A percentile compares a stretch with the other conserved stretches of the same genome.
Conservation (phyloP, 805 yeast species). For the Spencermartinsiella europaea region DNA sequence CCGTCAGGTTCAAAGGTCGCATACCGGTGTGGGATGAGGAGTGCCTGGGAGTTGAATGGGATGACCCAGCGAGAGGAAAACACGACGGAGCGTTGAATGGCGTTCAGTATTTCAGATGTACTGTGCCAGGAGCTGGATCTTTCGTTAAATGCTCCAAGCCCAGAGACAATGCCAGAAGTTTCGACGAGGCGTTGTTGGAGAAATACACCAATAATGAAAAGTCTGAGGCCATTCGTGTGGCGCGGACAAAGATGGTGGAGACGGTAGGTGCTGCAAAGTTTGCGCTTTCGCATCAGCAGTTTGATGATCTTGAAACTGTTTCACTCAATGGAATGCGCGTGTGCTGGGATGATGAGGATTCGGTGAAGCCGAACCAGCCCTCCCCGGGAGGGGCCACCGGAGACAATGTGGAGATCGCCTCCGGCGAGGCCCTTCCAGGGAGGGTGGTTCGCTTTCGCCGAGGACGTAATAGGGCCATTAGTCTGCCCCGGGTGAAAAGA, state of each 20-base stretch:
- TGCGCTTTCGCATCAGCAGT: slow-evolving; percentile 43
- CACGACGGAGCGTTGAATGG: slow-evolving; percentile 61
- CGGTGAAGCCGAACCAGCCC: no score
- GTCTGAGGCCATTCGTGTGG: slow-evolving; percentile 32
- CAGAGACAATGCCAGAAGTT: slow-evolving; percentile 31
- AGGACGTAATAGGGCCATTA: not conserved
- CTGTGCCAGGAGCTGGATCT: slow-evolving; percentile 49
- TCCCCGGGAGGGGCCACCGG: no score
- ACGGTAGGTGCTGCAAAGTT: slow-evolving; percentile 61
- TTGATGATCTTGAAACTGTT: slow-evolving; percentile 40
- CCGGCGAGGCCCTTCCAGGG: no score
- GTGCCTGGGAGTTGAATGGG: slow-evolving; percentile 89
- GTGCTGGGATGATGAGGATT: no score
- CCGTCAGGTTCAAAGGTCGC: slow-evolving; percentile 57
- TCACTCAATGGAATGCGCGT: slow-evolving; percentile 47
- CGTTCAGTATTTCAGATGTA: slow-evolving; percentile 45
- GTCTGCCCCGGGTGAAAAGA: slow-evolving; percentile 20
- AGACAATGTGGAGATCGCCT: no score
- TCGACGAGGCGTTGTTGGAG: slow-evolving; percentile 46
- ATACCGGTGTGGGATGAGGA: slow-evolving; percentile 55
- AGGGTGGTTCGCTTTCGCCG: not conserved
- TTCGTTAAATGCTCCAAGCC: slow-evolving; percentile 48
- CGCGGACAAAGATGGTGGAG: slow-evolving; percentile 57
- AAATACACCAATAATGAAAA: slow-evolving; percentile 40
- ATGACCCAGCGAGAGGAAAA: slow-evolving; percentile 60